Evolutionary conservation across 139 green algal species (phyloP), one percentile per base, ranked within the genome.

Genomic region (Volvox reticuliferus): DNA sequence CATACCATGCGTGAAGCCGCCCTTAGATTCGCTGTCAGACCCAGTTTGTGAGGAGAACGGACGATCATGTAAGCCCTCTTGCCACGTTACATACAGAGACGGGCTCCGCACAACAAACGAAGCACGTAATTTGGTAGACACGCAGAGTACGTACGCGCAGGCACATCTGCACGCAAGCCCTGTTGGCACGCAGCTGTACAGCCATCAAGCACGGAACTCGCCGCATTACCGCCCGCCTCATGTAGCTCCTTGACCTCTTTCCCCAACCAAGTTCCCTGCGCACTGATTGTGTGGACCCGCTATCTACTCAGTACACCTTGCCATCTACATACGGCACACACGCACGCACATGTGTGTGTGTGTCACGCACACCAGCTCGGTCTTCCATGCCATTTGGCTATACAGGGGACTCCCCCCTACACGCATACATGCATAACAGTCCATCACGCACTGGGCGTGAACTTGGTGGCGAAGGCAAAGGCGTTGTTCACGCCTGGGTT

Each of bases 401-500:
- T 73, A 28, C 5, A 28, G 65, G 24, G 21, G 24, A 12, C 2
- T 9, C 2, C 65, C 65, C 12, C 21, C 12, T 30, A 5, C 21
- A 73, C 16, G 9, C 65, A 30, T 28, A 12, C 21, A 24, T 30
- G 6, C 65, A 73, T 24, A 24, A 28, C 62, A 73, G n/a, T 28
- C 21, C 79, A 73, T 94, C 89, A 94, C 30, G 84, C 82, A 61
- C 33, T 62, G 81, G 94, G 94, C 22, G 86, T 89, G 90, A 94
- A 96, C 91, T 95, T 95, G 88, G 86, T 91, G 88, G 92, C 94
- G 89, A 87, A 92, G 73, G 92, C 92, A 62, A 94, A 96, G 75
- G 94, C 95, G 91, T 97, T 95, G 93, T 89, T 93, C 67, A 68
- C 75, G 67, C 20, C 28, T 63, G 95, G 95, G 91, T 96, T 93